phyloP scores from a whole-genome alignment of 176 grass and related monocot species.

The maize (Zea mays) region Zm-B73-REFERENCE-NAM-5.0 NC_050103.1:172070501-172071000 shows the following conservation, averaged over 20 bases:
- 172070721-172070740: conserved; percentile 61
- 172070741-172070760: conserved; percentile 14
- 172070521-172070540: conserved; percentile 14
- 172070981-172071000: not conserved
- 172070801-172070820: not conserved
- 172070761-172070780: not conserved
- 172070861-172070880: not conserved
- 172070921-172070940: not conserved
- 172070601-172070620: conserved; percentile 59
- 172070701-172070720: conserved; percentile 83
- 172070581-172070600: conserved; percentile 80
- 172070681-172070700: conserved; percentile 67
- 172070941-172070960: not conserved
- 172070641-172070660: conserved; percentile 49
- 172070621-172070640: conserved; percentile 57
- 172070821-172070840: not conserved
- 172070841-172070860: not conserved
- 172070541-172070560: conserved; percentile 29
- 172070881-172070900: not conserved
- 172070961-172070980: not conserved
- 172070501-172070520: conserved; percentile 53
- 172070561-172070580: conserved; percentile 83
- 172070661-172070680: conserved; percentile 52
- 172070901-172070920: not conserved
- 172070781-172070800: not conserved